phyloP scores from a whole-genome alignment of 2,329 filamentous ascomycete species.

The Dactylellina cionopaga region DNA sequence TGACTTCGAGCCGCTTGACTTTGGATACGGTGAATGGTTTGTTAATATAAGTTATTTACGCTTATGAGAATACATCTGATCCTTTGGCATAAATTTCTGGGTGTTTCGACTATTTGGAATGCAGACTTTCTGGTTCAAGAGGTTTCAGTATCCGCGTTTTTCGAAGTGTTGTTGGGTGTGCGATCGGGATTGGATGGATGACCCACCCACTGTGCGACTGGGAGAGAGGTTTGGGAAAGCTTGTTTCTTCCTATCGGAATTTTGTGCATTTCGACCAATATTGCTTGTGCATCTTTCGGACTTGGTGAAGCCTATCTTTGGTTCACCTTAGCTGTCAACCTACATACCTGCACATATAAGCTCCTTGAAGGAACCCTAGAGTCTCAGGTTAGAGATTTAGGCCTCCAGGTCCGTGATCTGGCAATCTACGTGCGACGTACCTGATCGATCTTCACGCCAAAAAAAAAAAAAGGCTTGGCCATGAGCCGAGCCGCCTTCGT shows the following conservation, averaged over 20 bases:
- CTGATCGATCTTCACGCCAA: no score
- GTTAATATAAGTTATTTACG: no score
- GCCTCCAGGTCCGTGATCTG: not conserved
- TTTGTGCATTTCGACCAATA: no score
- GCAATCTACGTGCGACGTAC: no score
- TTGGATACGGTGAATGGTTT: no score
- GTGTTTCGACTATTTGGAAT: slow-evolving; percentile 8
- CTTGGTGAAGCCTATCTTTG: no score
- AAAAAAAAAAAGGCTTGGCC: slow-evolving; percentile 23
- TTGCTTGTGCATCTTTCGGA: no score
- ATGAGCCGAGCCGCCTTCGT: slow-evolving; percentile 27
- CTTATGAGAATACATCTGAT: no score
- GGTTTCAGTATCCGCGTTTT: slow-evolving; percentile 18
- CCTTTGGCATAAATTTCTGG: slow-evolving; percentile 4
- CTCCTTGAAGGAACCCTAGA: no score
- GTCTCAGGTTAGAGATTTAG: no score
- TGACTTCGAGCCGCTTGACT: no score
- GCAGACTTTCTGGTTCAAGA: not conserved
- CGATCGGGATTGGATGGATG: not conserved
- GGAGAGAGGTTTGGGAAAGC: not conserved
- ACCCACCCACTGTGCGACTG: slow-evolving; percentile 3
- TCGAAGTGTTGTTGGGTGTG: not conserved
- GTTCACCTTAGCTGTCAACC: not conserved
- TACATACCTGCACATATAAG: no score
- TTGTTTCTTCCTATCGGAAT: slow-evolving; percentile 10